A percentile compares a stretch with the other conserved stretches of the same genome.
These are phyloP conservation scores for Nicotiana attenuata DNA, from an alignment of 257 asterid genomes.

Conservation along the genomic window DNA sequence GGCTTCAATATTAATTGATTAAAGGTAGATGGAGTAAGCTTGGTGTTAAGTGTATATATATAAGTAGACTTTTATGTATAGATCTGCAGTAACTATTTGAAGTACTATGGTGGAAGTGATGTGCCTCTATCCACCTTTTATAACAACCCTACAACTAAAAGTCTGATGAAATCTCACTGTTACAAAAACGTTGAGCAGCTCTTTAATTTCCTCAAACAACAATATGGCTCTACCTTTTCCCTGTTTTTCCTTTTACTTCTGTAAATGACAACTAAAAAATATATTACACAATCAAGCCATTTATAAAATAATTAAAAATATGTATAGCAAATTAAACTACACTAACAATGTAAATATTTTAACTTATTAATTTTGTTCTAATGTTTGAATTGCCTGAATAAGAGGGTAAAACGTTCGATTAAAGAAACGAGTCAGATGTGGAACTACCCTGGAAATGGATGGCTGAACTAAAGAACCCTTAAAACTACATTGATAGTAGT, in stretches of 20 bases:
- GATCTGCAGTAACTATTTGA: not conserved
- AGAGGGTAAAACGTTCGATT: not conserved
- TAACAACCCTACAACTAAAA: not conserved
- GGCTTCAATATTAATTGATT: not conserved
- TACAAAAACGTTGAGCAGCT: not conserved
- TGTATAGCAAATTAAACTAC: too few species aligned
- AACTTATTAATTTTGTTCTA: too few species aligned
- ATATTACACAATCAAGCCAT: too few species aligned
- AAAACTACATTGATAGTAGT: not conserved
- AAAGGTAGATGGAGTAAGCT: not conserved
- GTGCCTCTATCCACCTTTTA: not conserved
- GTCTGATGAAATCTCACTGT: not conserved
- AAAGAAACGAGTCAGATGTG: not conserved
- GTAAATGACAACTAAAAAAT: too few species aligned
- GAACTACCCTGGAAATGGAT: slow-evolving; percentile 25
- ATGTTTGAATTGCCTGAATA: not conserved
- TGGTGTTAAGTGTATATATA: not conserved
- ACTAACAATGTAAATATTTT: too few species aligned
- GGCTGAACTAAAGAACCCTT: slow-evolving; percentile 23
- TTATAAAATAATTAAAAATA: too few species aligned
- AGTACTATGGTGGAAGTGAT: not conserved
- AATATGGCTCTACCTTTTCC: not conserved
- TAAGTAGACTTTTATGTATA: too few species aligned
- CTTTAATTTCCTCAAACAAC: not conserved
- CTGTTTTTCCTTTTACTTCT: not conserved